These are phyloP conservation scores for Boechera stricta DNA, from an alignment of 345 rosid genomes.

Conservation along the genomic window DNA sequence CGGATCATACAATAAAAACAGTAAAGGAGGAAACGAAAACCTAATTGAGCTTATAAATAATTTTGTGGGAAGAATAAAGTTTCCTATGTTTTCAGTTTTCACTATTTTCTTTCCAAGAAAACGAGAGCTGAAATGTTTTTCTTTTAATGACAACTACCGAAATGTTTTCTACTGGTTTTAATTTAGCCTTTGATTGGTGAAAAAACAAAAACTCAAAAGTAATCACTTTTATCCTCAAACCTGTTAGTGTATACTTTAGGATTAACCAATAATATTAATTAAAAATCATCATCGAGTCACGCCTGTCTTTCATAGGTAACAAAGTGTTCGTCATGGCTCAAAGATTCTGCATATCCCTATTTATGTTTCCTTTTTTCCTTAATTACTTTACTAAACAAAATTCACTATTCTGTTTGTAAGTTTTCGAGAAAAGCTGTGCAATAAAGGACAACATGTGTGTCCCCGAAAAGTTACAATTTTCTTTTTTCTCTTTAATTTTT, in stretches of 20 bases:
- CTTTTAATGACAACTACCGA: no score
- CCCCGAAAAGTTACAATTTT: conserved; percentile 42
- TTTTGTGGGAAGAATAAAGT: no score
- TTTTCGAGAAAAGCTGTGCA: conserved; percentile 43
- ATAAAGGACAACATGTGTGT: conserved; percentile 50
- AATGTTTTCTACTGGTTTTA: background rate
- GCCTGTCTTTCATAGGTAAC: conserved; percentile 37
- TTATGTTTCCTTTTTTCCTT: background rate
- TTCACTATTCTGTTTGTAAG: conserved; percentile 36
- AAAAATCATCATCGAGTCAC: conserved; percentile 34
- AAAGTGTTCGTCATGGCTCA: conserved; percentile 29
- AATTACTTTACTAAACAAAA: conserved; percentile 10
- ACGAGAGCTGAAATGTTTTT: no score
- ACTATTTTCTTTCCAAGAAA: no score
- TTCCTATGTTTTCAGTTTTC: no score
- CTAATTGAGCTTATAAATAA: no score
- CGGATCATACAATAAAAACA: no score
- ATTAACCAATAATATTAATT: background rate
- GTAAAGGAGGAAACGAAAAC: no score
- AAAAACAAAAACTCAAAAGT: background rate
- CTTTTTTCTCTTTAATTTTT: background rate
- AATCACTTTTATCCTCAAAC: background rate
- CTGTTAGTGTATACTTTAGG: no score
- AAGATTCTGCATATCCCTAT: conserved; percentile 23
- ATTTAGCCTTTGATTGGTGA: background rate